Evolutionary conservation across 1,139 yeast genomes (phyloP).

Genomic region (Kurtzmaniella quercitrusa): DNA sequence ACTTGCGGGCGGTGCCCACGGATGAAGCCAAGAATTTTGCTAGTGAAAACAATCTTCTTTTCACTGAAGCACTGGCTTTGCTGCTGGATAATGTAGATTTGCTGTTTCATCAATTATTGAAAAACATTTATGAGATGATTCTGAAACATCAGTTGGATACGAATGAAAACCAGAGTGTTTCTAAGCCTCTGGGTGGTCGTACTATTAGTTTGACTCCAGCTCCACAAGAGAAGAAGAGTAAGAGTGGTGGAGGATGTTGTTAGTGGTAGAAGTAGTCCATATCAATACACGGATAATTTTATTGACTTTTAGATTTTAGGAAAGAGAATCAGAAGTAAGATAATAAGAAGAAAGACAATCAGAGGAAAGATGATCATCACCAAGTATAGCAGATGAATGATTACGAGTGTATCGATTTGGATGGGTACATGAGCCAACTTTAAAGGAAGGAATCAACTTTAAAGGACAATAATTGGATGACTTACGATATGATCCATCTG

Average conservation of each 20-base stretch:
- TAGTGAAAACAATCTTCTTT: conserved; percentile 83
- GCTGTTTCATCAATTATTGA: conserved; percentile 87
- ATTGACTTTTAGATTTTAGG: background rate
- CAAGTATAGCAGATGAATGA: no score
- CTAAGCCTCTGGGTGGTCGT: conserved; percentile 68
- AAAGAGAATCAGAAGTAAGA: background rate
- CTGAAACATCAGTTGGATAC: conserved; percentile 83
- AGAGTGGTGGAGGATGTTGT: conserved; percentile 65
- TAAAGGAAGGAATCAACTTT: no score
- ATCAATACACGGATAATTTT: background rate
- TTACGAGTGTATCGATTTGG: no score
- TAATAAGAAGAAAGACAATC: no score
- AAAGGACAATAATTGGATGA: no score
- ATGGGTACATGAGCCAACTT: no score
- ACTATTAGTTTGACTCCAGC: conserved; percentile 92
- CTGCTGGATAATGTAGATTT: conserved; percentile 93
- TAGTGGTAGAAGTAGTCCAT: conserved; percentile 15
- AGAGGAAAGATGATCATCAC: no score
- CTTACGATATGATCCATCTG: no score
- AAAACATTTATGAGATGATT: conserved; percentile 90
- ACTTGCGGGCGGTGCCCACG: conserved; percentile 93
- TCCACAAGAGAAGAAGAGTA: conserved; percentile 71
- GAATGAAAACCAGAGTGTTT: conserved; percentile 38
- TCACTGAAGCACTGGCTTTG: conserved; percentile 96
- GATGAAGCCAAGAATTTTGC: conserved; percentile 97